These are phyloP conservation scores for Diaporthe amygdali DNA, from an alignment of 2,329 filamentous ascomycete genomes.

Conservation along the genomic window DNA sequence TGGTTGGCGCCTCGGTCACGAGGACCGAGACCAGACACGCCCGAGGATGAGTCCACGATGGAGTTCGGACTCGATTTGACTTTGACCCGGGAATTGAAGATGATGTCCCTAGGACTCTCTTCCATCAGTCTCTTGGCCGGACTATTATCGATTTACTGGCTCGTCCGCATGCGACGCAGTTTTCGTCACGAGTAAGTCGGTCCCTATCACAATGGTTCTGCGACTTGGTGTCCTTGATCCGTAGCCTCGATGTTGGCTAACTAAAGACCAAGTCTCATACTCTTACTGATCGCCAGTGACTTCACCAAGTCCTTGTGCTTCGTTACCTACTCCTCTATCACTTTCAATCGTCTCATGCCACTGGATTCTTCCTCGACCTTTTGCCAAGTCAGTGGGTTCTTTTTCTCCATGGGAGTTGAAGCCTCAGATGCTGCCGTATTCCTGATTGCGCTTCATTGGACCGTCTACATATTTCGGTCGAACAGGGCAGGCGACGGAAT, in stretches of 20 bases:
- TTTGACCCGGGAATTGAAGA: constrained; percentile 33
- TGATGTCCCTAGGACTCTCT: constrained; percentile 48
- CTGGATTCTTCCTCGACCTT: constrained; percentile 58
- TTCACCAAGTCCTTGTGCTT: constrained; percentile 74
- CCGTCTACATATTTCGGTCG: constrained; percentile 72
- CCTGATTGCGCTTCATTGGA: constrained; percentile 75
- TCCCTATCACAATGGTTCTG: not conserved
- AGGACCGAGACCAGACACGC: not conserved
- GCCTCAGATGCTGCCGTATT: constrained; percentile 74
- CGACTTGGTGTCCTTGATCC: not conserved
- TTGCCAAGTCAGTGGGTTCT: constrained; percentile 73
- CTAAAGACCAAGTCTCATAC: constrained; percentile 63
- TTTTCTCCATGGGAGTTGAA: constrained; percentile 70
- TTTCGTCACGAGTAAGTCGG: constrained; percentile 73
- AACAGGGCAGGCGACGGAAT: constrained; percentile 59
- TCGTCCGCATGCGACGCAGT: constrained; percentile 72
- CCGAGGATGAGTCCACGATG: not conserved
- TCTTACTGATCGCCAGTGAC: constrained; percentile 76
- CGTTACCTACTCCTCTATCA: constrained; percentile 66
- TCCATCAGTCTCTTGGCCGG: constrained; percentile 62
- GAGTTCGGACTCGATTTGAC: not conserved
- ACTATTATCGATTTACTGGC: constrained; percentile 70
- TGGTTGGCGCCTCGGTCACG: not conserved
- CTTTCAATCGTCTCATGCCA: constrained; percentile 53
- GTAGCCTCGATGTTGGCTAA: not conserved